Conservation (phyloP, 768 basidiomycete species). For the Suillus luteus region DNA sequence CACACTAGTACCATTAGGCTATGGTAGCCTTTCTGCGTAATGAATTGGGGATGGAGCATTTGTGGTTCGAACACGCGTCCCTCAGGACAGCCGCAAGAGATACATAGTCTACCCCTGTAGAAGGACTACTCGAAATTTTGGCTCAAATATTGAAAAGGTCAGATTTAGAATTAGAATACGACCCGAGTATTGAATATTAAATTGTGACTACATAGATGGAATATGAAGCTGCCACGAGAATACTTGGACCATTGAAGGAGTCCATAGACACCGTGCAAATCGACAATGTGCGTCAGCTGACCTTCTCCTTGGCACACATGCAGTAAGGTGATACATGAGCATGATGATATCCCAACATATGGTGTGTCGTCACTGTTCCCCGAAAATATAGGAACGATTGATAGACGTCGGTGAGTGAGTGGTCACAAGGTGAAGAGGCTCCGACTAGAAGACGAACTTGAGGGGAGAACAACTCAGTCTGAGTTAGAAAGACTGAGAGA, state of each 20-base stretch:
- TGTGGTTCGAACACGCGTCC: not conserved
- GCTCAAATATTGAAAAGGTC: too few relatives aligned
- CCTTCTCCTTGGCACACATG: not conserved
- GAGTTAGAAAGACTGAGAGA: not conserved
- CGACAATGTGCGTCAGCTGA: not conserved
- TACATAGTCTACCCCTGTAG: not conserved
- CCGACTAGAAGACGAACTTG: not conserved
- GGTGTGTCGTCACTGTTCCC: not conserved
- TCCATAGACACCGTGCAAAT: not conserved
- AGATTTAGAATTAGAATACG: too few relatives aligned
- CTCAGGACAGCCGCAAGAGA: not conserved
- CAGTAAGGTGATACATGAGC: not conserved
- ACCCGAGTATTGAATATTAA: too few relatives aligned
- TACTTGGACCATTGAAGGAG: too few relatives aligned
- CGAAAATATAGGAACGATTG: not conserved
- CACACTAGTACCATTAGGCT: not conserved
- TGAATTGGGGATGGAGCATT: not conserved
- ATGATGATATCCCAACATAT: not conserved
- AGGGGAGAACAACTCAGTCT: not conserved
- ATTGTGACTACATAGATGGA: too few relatives aligned
- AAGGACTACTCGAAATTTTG: not conserved
- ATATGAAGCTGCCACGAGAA: too few relatives aligned
- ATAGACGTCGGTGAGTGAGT: not conserved
- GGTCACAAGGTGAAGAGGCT: not conserved
- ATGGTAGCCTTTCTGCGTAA: not conserved